Conservation (phyloP, 768 basidiomycete genomes). For the Psilocybe cyanescens region DNA sequence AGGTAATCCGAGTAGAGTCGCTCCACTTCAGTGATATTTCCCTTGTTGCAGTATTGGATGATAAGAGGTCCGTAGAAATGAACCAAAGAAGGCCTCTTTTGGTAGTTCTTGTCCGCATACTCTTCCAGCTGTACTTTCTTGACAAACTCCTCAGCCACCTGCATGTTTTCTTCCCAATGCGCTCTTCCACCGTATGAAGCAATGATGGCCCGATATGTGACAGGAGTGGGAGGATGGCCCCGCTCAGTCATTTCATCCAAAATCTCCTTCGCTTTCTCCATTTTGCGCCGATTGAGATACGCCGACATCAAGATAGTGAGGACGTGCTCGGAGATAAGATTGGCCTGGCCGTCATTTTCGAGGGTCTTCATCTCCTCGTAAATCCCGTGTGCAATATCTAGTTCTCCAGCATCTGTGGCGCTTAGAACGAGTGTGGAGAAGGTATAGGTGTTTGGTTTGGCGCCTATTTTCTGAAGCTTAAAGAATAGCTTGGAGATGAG, state of each 20-base stretch:
- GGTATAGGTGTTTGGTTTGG: conserved; percentile 64
- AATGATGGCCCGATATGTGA: conserved; percentile 73
- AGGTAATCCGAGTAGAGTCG: conserved; percentile 56
- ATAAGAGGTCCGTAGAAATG: conserved; percentile 68
- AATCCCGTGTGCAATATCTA: conserved; percentile 68
- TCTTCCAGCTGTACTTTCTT: conserved; percentile 38
- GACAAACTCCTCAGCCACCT: conserved; percentile 70
- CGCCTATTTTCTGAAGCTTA: conserved; percentile 47
- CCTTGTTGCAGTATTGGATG: conserved; percentile 46
- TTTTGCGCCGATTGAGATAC: conserved; percentile 61
- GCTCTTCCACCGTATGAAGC: conserved; percentile 48
- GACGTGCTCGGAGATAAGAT: conserved; percentile 57
- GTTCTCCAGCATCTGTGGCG: conserved; percentile 72
- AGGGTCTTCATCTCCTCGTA: conserved; percentile 68
- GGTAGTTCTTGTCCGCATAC: conserved; percentile 5
- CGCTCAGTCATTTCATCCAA: conserved; percentile 73
- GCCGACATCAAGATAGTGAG: conserved; percentile 80
- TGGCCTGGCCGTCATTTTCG: conserved; percentile 34
- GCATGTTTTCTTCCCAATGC: conserved; percentile 50
- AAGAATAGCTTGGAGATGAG: conserved; percentile 66
- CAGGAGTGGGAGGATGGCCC: conserved; percentile 66
- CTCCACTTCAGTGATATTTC: conserved; percentile 56
- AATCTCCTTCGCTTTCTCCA: conserved; percentile 58
- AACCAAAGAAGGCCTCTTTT: conserved; percentile 18
- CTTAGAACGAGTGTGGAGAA: conserved; percentile 81